Conservation (phyloP, 2,329 filamentous ascomycete species). For the Pseudopithomyces chartarum region DNA sequence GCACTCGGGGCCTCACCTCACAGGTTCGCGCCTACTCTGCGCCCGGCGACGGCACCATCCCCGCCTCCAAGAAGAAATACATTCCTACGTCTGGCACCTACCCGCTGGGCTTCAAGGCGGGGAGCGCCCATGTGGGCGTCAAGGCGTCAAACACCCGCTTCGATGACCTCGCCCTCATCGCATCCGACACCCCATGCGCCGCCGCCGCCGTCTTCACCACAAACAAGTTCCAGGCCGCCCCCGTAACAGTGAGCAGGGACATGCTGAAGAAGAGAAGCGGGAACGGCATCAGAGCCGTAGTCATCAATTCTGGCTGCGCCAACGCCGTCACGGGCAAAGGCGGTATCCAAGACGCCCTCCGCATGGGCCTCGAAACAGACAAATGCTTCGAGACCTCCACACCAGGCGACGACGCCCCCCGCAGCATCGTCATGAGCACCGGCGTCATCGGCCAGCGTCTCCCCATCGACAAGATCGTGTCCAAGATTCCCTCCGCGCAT, state of each 20-base stretch:
- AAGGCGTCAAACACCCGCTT: conserved; percentile 91
- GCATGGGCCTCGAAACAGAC: conserved; percentile 82
- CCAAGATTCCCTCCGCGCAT: conserved; percentile 78
- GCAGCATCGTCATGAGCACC: conserved; percentile 96
- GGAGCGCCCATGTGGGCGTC: conserved; percentile 88
- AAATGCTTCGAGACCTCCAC: conserved; percentile 55
- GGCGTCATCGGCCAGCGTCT: conserved; percentile 95
- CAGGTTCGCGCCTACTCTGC: conserved; percentile 64
- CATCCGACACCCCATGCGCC: conserved; percentile 82
- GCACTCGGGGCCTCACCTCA: conserved; percentile 27
- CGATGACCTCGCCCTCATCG: conserved; percentile 87
- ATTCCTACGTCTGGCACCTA: conserved; percentile 85
- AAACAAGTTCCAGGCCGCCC: conserved; percentile 97
- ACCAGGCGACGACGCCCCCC: conserved; percentile 52
- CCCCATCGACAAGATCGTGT: conserved; percentile 87
- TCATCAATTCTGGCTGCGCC: conserved; percentile 95
- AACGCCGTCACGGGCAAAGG: conserved; percentile 95
- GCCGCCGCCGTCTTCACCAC: conserved; percentile 95
- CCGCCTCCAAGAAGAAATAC: conserved; percentile 85
- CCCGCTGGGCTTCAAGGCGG: conserved; percentile 85
- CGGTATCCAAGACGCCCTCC: conserved; percentile 83
- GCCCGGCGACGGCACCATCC: conserved; percentile 64
- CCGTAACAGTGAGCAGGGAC: conserved; percentile 81
- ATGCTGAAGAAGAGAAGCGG: conserved; percentile 71
- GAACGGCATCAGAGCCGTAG: conserved; percentile 74